phyloP scores from a whole-genome alignment of 2,329 filamentous ascomycete species.

The Fusarium torreyae region DNA sequence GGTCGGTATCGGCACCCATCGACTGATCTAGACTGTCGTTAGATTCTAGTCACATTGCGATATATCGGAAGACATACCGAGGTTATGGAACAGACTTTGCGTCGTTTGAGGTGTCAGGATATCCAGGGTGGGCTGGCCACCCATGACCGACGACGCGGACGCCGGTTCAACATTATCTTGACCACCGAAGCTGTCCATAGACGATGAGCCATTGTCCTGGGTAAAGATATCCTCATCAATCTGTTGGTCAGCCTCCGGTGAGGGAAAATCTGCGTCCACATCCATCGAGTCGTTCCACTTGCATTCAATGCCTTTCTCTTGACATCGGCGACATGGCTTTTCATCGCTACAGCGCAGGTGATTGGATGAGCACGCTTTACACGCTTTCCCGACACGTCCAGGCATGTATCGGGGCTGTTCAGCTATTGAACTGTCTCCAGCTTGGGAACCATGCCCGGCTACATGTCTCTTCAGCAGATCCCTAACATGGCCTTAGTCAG shows the following conservation, averaged over 20 bases:
- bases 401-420: constrained; percentile 33
- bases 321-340: constrained; percentile 52
- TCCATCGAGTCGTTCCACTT: constrained; percentile 42
- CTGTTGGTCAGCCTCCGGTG: constrained; percentile 25
- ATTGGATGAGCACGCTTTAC: constrained; percentile 49
- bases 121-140: constrained; percentile 13
- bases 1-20: constrained; percentile 9
- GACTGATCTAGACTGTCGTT: constrained; percentile 12
- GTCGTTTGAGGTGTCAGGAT: constrained; percentile 31
- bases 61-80: constrained; percentile 8
- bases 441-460: constrained; percentile 39
- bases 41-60: neutral
- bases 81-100: constrained; percentile 25
- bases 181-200: constrained; percentile 6
- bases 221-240: constrained; percentile 15
- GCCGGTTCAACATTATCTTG: neutral
- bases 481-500: constrained; percentile 28
- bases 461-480: constrained; percentile 50
- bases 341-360: constrained; percentile 52
- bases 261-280: constrained; percentile 24
- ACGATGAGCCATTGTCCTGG: neutral
- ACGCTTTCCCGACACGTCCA: constrained; percentile 49
- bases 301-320: constrained; percentile 49
- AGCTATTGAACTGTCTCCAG: constrained; percentile 9
- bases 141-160: constrained; percentile 16